Evolutionary conservation across 495 filamentous ascomycete genomes (phyloP), one percentile per base, ranked within the genome.

Genomic region (Aspergillus ellipticus): DNA sequence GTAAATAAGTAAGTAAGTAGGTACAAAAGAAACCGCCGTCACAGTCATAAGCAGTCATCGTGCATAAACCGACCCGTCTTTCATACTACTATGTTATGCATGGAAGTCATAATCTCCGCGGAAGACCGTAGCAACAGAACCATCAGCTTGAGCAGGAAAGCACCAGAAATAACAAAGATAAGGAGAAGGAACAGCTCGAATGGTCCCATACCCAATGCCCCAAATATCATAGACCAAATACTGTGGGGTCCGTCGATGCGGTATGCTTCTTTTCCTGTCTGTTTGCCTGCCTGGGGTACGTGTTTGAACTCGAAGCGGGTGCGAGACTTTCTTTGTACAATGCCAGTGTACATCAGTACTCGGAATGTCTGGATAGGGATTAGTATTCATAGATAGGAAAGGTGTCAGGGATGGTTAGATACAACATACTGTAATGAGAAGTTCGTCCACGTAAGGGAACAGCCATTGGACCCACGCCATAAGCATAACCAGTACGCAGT

Each of bases 281-380:
- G 66, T 17, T 70, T 77, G 11, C 61, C 57, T 45, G 68, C 66
- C 52, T 73, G 67, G 6, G 77, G 77, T 3, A 80, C 63, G 54
- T 76, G 77, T 55, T 77, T 76, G 64, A 79, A 80, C 8, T 77
- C 72, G 49, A 79, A 78, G 0, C 58, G 42, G 4, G 48, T 60
- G 41, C 35, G 49, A 16, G 54, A 51, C 41, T 56, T 55, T 4
- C 58, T 47, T 22, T 29, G 39, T 7, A 56, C 58, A 11, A 60
- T 21, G 6, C 42, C 51, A 26, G 43, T 5, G 51, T 65, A 39
- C 19, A 65, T 67, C 15, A 28, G 13, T 10, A 11, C 15, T 5
- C 51, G 42, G n/a, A 54, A 51, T 11, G 47, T 42, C 59, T 56
- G 35, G 4, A 39, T 39, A n/a, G 7, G 8, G 1, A 22, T 41